Conservation (phyloP, 2,329 filamentous ascomycete species). For the Ceratocystis destructans region DNA sequence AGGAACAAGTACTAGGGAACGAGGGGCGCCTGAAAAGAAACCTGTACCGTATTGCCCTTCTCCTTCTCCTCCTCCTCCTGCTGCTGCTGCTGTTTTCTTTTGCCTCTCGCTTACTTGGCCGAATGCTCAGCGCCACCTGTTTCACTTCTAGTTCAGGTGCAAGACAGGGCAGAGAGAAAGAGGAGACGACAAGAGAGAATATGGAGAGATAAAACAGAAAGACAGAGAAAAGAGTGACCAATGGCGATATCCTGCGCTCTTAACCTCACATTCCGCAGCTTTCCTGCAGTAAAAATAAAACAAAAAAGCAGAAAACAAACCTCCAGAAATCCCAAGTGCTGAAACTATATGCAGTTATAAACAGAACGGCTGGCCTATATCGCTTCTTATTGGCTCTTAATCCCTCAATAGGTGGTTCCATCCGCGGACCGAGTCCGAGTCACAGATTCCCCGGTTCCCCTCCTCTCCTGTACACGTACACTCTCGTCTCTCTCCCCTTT, state of each 20-base stretch:
- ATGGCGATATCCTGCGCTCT: no score
- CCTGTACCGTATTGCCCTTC: neutral
- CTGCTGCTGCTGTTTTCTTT: neutral
- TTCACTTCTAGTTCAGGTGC: neutral
- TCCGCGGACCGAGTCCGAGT: neutral
- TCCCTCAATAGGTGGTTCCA: neutral
- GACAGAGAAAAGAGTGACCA: neutral
- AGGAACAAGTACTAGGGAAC: neutral
- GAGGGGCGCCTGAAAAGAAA: neutral
- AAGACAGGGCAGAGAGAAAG: neutral
- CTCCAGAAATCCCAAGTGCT: neutral
- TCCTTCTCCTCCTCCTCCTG: neutral
- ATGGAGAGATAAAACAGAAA: neutral
- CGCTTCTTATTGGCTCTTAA: neutral
- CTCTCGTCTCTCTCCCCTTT: no score
- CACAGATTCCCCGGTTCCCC: neutral
- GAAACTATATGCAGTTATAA: neutral
- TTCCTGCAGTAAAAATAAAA: neutral
- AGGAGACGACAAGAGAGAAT: neutral
- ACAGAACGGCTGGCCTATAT: neutral
- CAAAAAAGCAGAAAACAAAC: neutral
- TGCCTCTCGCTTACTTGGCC: neutral
- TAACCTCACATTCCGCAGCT: neutral
- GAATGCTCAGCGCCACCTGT: neutral
- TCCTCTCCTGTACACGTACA: no score